Conservation (phyloP, 192 early-diverging fungal species). For the Entrophospora sp. region DNA sequence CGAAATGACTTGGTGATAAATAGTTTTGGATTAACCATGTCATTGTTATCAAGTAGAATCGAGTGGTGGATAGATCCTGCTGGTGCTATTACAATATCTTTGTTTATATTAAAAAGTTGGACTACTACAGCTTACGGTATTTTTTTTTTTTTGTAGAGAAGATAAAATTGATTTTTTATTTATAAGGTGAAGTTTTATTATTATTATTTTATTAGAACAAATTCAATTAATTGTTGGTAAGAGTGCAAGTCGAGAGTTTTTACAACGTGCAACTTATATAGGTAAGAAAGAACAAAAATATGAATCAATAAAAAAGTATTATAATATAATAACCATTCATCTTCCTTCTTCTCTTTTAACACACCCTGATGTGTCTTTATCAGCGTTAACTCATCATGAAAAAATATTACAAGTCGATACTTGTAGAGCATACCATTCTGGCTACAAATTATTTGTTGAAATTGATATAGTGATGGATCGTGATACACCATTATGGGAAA, state of each 20-base stretch:
- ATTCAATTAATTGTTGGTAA: conserved; percentile 73
- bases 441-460: conserved; percentile 85
- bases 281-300: conserved; percentile 29
- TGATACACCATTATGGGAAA: conserved; percentile 62
- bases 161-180: too few relatives aligned
- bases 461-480: conserved; percentile 93
- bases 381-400: conserved; percentile 65
- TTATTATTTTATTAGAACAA: conserved; percentile 42
- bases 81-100: conserved; percentile 58
- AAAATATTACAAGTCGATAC: conserved; percentile 67
- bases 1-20: conserved; percentile 70
- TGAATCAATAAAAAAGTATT: too few relatives aligned
- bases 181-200: too few relatives aligned
- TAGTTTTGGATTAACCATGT: conserved; percentile 58
- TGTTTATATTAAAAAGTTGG: conserved; percentile 66
- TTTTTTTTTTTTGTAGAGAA: too few relatives aligned
- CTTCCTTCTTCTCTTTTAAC: too few relatives aligned
- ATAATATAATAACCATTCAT: too few relatives aligned
- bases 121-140: conserved; percentile 47
- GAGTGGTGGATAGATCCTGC: conserved; percentile 64
- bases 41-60: conserved; percentile 48
- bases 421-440: conserved; percentile 79
- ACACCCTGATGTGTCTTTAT: neutral
- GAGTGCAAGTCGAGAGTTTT: conserved; percentile 68
- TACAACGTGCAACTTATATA: conserved; percentile 81